These are phyloP conservation scores for Exophiala sideris DNA, from an alignment of 2,329 filamentous ascomycete genomes.

Conservation along the genomic window DNA sequence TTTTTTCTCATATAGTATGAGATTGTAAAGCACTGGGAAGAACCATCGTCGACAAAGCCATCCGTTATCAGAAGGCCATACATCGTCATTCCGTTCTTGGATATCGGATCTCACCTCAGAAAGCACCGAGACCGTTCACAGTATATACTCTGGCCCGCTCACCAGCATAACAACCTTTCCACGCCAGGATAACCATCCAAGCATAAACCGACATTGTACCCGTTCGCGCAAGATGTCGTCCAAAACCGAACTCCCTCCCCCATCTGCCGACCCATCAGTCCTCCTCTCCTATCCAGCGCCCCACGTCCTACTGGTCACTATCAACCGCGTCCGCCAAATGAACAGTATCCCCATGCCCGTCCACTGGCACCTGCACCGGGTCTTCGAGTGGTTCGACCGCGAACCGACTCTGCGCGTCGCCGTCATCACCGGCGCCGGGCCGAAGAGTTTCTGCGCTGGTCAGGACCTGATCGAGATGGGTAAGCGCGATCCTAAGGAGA, in stretches of 20 bases:
- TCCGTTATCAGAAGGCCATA: too few relatives aligned
- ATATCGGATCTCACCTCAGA: too few relatives aligned
- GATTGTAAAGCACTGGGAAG: too few relatives aligned
- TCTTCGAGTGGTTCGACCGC: constrained; percentile 47
- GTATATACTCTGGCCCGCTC: too few relatives aligned
- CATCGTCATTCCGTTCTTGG: too few relatives aligned
- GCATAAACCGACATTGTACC: too few relatives aligned
- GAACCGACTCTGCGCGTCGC: constrained; percentile 43
- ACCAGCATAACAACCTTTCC: too few relatives aligned
- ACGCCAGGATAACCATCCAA: too few relatives aligned
- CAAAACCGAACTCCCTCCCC: constrained; percentile 10
- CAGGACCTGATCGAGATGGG: constrained; percentile 44
- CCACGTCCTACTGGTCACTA: constrained; percentile 47
- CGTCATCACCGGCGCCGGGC: constrained; percentile 43
- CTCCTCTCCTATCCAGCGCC: constrained; percentile 42
- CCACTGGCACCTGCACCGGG: constrained; percentile 40
- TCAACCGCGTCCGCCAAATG: constrained; percentile 42
- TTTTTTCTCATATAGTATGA: too few relatives aligned
- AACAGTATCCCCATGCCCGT: constrained; percentile 45
- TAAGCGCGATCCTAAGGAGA: constrained; percentile 30
- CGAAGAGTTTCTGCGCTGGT: constrained; percentile 45
- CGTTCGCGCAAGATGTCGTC: neutral
- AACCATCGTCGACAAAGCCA: too few relatives aligned
- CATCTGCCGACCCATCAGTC: constrained; percentile 16
- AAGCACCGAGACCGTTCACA: too few relatives aligned